phyloP scores from a whole-genome alignment of 352 stramenopile species.

The Globisporangium nodosum region DNA sequence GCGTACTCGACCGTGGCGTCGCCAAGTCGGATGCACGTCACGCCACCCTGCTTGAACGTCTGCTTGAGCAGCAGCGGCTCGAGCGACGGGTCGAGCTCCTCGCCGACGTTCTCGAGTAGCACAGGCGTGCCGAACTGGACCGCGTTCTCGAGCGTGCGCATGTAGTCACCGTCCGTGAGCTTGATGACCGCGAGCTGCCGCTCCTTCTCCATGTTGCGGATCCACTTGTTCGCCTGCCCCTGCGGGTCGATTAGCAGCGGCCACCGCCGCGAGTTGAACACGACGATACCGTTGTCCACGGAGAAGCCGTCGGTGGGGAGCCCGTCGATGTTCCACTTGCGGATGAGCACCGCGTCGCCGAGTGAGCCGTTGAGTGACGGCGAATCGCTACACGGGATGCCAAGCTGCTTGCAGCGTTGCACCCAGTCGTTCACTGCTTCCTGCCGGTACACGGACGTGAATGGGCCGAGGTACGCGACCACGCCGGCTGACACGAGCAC shows the following conservation, averaged over 20 bases:
- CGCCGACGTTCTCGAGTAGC: slow-evolving; percentile 90
- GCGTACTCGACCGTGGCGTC: slow-evolving; percentile 91
- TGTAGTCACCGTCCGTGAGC: slow-evolving; percentile 90
- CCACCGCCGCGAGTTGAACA: slow-evolving; percentile 93
- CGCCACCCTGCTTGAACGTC: slow-evolving; percentile 92
- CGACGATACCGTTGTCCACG: slow-evolving; percentile 93
- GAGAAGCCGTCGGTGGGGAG: slow-evolving; percentile 92
- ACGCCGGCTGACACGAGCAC: slow-evolving; percentile 90
- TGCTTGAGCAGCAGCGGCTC: slow-evolving; percentile 93
- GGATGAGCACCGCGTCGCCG: slow-evolving; percentile 88
- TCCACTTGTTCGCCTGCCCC: slow-evolving; percentile 94
- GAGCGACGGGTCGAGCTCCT: slow-evolving; percentile 90
- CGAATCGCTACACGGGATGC: slow-evolving; percentile 80
- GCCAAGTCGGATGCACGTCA: slow-evolving; percentile 90
- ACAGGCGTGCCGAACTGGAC: slow-evolving; percentile 92
- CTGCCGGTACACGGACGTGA: slow-evolving; percentile 86
- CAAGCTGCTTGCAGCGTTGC: slow-evolving; percentile 58
- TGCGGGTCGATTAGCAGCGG: slow-evolving; percentile 95
- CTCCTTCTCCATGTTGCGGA: slow-evolving; percentile 92
- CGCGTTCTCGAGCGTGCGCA: slow-evolving; percentile 90
- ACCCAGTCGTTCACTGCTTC: slow-evolving; percentile 82
- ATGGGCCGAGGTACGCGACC: slow-evolving; percentile 91
- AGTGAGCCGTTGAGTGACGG: slow-evolving; percentile 86
- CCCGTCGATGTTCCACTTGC: slow-evolving; percentile 94
- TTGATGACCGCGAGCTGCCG: slow-evolving; percentile 92